Evolutionary conservation across 2,329 filamentous ascomycete species (phyloP).

Genomic region (Xylariaceae sp.): DNA sequence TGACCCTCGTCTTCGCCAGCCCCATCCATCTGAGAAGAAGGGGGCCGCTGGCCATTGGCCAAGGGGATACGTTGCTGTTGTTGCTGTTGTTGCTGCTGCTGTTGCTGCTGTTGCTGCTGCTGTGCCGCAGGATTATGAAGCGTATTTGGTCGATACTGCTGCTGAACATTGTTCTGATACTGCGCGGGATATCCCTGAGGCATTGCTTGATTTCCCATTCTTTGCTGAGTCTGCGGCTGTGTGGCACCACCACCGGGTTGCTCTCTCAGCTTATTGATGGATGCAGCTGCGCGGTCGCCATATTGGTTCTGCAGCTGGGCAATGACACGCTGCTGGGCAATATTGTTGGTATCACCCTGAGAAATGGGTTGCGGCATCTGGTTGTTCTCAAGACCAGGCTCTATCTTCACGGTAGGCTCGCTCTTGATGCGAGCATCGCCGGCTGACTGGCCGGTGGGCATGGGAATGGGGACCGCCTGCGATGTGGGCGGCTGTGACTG

Average conservation of each 20-base stretch:
- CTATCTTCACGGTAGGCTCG: slow-evolving; percentile 45
- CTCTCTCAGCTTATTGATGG: slow-evolving; percentile 55
- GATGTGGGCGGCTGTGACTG: slow-evolving; percentile 27
- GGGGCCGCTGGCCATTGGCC: slow-evolving; percentile 39
- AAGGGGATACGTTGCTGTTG: slow-evolving; percentile 33
- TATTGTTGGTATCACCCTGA: slow-evolving; percentile 9
- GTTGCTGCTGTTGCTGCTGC: slow-evolving; percentile 20
- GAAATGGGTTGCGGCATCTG: slow-evolving; percentile 8
- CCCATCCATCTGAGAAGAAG: slow-evolving; percentile 67
- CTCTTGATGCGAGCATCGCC: slow-evolving; percentile 37
- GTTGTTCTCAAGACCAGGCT: slow-evolving; percentile 38
- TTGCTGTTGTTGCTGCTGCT: slow-evolving; percentile 12
- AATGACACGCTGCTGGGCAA: slow-evolving; percentile 41
- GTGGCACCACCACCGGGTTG: slow-evolving; percentile 24
- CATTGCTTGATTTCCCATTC: slow-evolving; percentile 21
- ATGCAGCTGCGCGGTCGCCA: slow-evolving; percentile 58
- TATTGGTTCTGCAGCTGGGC: slow-evolving; percentile 55
- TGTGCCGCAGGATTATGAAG: slow-evolving; percentile 21
- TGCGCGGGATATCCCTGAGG: slow-evolving; percentile 24
- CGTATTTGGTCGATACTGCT: slow-evolving; percentile 25
- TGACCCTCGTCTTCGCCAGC: slow-evolving; percentile 54
- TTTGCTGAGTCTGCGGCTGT: slow-evolving; percentile 26
- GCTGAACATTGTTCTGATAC: slow-evolving; percentile 29
- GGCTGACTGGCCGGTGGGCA: slow-evolving; percentile 23
- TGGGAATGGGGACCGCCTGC: slow-evolving; percentile 25